Percentiles rank a stretch among this genome's conserved stretches.
Conservation (phyloP, 2,329 filamentous ascomycete genomes). For the Pseudogymnoascus sp. region DNA sequence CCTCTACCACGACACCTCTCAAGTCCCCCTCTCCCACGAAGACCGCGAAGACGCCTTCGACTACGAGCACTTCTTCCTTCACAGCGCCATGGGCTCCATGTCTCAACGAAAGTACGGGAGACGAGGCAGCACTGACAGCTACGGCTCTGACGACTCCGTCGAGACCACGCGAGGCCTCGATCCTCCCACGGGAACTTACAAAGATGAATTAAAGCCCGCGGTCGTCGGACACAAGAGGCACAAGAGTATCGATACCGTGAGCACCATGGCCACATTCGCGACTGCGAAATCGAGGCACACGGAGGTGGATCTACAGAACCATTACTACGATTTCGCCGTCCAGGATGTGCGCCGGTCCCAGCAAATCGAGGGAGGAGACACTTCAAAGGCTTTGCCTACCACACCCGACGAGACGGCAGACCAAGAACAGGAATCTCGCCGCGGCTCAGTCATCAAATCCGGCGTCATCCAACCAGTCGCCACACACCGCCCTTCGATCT, state of each 20-base stretch:
- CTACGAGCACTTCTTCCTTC: slow-evolving; percentile 91
- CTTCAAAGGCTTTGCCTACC: not conserved
- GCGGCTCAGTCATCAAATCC: not conserved
- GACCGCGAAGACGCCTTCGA: slow-evolving; percentile 93
- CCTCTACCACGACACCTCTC: slow-evolving; percentile 53
- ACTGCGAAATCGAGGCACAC: slow-evolving; percentile 37
- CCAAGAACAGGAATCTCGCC: not conserved
- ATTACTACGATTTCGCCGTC: slow-evolving; percentile 23
- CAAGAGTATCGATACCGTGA: slow-evolving; percentile 51
- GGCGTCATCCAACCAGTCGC: slow-evolving; percentile 1
- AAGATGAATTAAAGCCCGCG: slow-evolving; percentile 12
- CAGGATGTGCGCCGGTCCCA: slow-evolving; percentile 15
- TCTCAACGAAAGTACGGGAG: slow-evolving; percentile 44
- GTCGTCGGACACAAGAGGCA: slow-evolving; percentile 38
- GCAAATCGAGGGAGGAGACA: not conserved
- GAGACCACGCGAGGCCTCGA: slow-evolving; percentile 51
- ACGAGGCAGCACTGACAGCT: slow-evolving; percentile 35
- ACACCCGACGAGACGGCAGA: not conserved
- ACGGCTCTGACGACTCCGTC: slow-evolving; percentile 52
- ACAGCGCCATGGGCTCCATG: slow-evolving; percentile 80
- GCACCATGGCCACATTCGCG: slow-evolving; percentile 54
- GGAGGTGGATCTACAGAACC: slow-evolving; percentile 35
- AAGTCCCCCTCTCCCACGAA: slow-evolving; percentile 69
- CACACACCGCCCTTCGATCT: slow-evolving; percentile 47
- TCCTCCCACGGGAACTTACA: slow-evolving; percentile 8